phyloP scores from a whole-genome alignment of 2,329 filamentous ascomycete species.

The Neurospora sp. region DNA sequence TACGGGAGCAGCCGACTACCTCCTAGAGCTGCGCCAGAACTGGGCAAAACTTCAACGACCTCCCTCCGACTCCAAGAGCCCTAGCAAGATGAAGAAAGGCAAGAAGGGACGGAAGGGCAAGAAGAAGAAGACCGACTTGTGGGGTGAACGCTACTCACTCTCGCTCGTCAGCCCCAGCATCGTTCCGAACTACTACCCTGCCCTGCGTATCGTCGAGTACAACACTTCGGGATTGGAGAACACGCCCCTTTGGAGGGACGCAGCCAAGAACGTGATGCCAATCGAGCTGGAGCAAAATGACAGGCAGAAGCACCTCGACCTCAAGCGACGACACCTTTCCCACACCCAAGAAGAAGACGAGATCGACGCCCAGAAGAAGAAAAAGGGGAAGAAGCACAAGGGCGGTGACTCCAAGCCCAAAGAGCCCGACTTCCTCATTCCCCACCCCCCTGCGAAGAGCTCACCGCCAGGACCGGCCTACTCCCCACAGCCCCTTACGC shows the following conservation, averaged over 20 bases:
- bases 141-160: conserved; percentile 75
- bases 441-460: conserved; percentile 61
- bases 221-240: conserved; percentile 72
- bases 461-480: conserved; percentile 81
- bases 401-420: conserved; percentile 40
- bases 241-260: conserved; percentile 34
- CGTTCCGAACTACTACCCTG: conserved; percentile 87
- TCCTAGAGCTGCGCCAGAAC: conserved; percentile 63
- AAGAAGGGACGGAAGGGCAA: conserved; percentile 25
- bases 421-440: conserved; percentile 53
- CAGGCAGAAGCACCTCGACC: conserved; percentile 16
- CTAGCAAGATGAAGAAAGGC: conserved; percentile 17
- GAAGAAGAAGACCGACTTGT: conserved; percentile 59
- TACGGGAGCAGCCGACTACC: conserved; percentile 65
- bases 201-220: conserved; percentile 84
- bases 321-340: conserved; percentile 13
- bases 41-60: conserved; percentile 67
- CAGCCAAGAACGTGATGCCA: conserved; percentile 3
- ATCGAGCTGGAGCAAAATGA: conserved; percentile 4
- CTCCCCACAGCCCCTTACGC: conserved; percentile 69
- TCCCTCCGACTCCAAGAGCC: conserved; percentile 8
- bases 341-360: conserved; percentile 10
- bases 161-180: conserved; percentile 76
- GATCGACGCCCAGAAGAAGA: conserved; percentile 27
- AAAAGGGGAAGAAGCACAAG: conserved; percentile 31